Base-by-base conservation (phyloP, 2,329 filamentous ascomycete genomes). In the Kalaharituber pfeilii region DNA sequence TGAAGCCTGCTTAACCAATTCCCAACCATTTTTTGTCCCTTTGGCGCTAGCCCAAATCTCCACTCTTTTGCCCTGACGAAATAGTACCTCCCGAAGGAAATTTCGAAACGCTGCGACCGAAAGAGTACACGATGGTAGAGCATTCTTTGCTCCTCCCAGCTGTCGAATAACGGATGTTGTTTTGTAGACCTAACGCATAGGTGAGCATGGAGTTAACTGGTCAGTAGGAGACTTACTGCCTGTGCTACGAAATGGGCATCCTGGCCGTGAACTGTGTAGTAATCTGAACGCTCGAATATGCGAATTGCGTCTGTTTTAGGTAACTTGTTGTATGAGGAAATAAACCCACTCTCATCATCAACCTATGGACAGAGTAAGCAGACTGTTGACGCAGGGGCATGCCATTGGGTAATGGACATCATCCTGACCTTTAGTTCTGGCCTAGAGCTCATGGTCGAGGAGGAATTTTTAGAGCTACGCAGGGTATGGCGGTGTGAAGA, bases 291-390 rank as follows among this genome's bases (percentile, higher is more conserved):
- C 65, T 96, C 88, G 66, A 96, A 96, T 57, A 98, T 82, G 53
- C 91, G 82, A 53, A 98, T 76, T 0, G 86, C 88, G 62, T 80
- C 78, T 52, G 80, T 79, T 13, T 73, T 65, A 5, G 86, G 80
- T 2, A 98, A 75, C n/a, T 81, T 82, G 63, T 89, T 89, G 74
- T 93, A 98, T 72, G 87, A 94, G 63, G 82, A 86, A 71, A 96
- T 95, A 74, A 98, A 98, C 62, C 89, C 87, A 66, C 82, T 81
- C 73, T 98, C 91, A 67, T 98, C 91, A 65, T 98, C 93, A 67
- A 96, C 86, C 84, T 88, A 54, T 9, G 11, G 13, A 13, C 42
- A 22, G 22, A 22, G 24, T 20, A 22, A 47, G 25, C 33, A 15
- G 13, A 18, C 15, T 15, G 33, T 39, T 18, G 20, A 18, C 33